Evolutionary conservation across 345 rosid species (phyloP).

Genomic region (Streptanthus diversifolius): DNA sequence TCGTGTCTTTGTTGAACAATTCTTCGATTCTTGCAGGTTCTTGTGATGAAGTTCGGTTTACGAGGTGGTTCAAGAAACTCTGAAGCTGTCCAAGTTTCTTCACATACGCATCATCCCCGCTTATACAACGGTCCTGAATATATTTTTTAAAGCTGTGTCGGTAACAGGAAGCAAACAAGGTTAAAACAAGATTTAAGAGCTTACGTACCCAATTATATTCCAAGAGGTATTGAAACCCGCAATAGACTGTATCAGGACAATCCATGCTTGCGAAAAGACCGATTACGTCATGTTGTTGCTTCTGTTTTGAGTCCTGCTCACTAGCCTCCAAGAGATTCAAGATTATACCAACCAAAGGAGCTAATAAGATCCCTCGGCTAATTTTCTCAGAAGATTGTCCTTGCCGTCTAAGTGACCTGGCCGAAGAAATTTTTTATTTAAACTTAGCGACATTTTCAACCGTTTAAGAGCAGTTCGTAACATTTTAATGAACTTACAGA

Average conservation of each 20-base stretch:
- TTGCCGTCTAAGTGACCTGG: slow-evolving; percentile 73
- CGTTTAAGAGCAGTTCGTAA: neutral
- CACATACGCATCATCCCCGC: slow-evolving; percentile 49
- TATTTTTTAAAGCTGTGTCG: neutral
- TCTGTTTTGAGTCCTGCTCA: slow-evolving; percentile 27
- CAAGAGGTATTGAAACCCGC: slow-evolving; percentile 79
- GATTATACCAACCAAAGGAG: slow-evolving; percentile 85
- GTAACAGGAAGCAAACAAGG: neutral
- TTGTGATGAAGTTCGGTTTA: slow-evolving; percentile 37
- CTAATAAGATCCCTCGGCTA: slow-evolving; percentile 72
- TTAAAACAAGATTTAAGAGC: slow-evolving; percentile 26
- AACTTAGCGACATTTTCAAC: neutral
- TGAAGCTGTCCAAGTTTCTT: slow-evolving; percentile 59
- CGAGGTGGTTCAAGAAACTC: slow-evolving; percentile 56
- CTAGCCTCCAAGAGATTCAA: slow-evolving; percentile 81
- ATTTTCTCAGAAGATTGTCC: slow-evolving; percentile 72
- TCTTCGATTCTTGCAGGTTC: slow-evolving; percentile 42
- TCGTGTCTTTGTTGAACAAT: slow-evolving; percentile 30
- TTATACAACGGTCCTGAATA: slow-evolving; percentile 58
- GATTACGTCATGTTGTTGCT: slow-evolving; percentile 58
- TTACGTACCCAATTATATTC: slow-evolving; percentile 75
- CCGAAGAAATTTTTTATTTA: neutral
- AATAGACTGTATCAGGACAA: slow-evolving; percentile 67
- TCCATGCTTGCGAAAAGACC: slow-evolving; percentile 80
- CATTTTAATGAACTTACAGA: slow-evolving; percentile 53